phyloP scores from a whole-genome alignment of 208 protist genomes.

The Herpetomonas samuelpessoai region DNA sequence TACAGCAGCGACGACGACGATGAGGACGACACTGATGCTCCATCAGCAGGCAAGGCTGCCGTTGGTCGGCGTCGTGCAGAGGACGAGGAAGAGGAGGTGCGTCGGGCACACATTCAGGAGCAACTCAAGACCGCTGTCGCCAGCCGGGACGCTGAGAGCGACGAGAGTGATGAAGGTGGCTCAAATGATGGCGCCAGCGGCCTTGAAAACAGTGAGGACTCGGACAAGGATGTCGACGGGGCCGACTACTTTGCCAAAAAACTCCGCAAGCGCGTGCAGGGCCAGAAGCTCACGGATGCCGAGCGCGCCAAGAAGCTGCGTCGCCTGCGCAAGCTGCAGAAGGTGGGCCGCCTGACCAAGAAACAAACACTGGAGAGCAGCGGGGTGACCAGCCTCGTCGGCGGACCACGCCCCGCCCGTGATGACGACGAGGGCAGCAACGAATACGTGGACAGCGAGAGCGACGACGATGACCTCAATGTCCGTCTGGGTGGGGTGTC shows the following conservation, averaged over 20 bases:
- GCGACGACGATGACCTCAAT: constrained; percentile 4
- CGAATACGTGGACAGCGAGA: constrained; percentile 1
- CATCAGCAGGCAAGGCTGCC: background rate
- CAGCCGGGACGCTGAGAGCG: background rate
- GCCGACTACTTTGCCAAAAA: constrained; percentile 38
- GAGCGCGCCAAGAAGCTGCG: constrained; percentile 77
- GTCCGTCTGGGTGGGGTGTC: constrained; percentile 21
- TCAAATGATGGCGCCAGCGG: background rate
- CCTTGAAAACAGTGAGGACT: background rate
- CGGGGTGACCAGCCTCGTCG: constrained; percentile 23
- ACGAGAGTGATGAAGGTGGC: background rate
- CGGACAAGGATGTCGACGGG: constrained; percentile 9
- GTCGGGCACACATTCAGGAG: background rate
- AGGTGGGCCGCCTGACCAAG: constrained; percentile 56
- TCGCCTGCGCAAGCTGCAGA: constrained; percentile 71
- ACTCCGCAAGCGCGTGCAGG: constrained; percentile 51
- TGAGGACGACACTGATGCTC: constrained; percentile 27
- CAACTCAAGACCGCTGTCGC: constrained; percentile 9
- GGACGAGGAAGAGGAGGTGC: background rate
- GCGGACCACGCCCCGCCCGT: constrained; percentile 14
- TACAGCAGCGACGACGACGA: constrained; percentile 67
- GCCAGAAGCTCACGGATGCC: constrained; percentile 38
- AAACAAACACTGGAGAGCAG: constrained; percentile 59
- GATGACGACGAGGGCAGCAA: constrained; percentile 22
- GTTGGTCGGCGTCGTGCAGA: background rate